These are phyloP conservation scores for Boletus sp. DNA, from an alignment of 1,284 basidiomycete genomes.

Conservation along the genomic window DNA sequence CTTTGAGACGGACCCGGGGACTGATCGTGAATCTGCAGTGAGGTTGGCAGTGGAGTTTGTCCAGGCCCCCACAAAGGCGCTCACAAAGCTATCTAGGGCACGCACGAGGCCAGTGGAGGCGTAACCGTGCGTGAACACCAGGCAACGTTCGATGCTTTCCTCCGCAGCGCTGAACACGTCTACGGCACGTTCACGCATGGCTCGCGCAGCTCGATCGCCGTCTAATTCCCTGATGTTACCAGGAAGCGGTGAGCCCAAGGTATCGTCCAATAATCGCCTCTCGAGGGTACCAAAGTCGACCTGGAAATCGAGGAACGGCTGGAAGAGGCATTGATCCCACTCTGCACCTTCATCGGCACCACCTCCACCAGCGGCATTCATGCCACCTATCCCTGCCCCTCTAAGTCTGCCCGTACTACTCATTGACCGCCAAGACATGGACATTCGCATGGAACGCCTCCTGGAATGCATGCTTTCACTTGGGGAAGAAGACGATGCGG, in stretches of 20 bases:
- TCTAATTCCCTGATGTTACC: slow-evolving; percentile 39
- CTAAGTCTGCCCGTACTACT: slow-evolving; percentile 21
- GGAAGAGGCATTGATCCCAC: slow-evolving; percentile 90
- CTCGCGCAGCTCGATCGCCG: slow-evolving; percentile 61
- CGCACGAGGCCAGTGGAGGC: slow-evolving; percentile 71
- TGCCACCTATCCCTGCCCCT: slow-evolving; percentile 7
- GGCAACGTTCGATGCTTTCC: slow-evolving; percentile 72
- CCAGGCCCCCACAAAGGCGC: slow-evolving; percentile 63
- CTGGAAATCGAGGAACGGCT: slow-evolving; percentile 90
- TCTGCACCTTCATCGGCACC: slow-evolving; percentile 46
- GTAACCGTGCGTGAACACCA: slow-evolving; percentile 85
- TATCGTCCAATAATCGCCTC: slow-evolving; percentile 59
- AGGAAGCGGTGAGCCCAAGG: slow-evolving; percentile 39
- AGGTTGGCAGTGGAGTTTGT: slow-evolving; percentile 51
- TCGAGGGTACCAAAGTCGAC: slow-evolving; percentile 79
- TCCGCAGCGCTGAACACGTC: slow-evolving; percentile 78
- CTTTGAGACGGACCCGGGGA: slow-evolving; percentile 16
- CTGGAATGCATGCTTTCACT: slow-evolving; percentile 34
- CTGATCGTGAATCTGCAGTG: slow-evolving; percentile 19
- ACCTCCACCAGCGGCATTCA: slow-evolving; percentile 1
- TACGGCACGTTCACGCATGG: slow-evolving; percentile 68
- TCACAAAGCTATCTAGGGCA: slow-evolving; percentile 68
- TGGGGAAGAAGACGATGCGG: slow-evolving; percentile 18
- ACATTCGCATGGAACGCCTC: slow-evolving; percentile 67
- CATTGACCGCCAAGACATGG: slow-evolving; percentile 62